Base-by-base conservation (phyloP, 2,329 filamentous ascomycete species). In the Neonectria coccinea region DNA sequence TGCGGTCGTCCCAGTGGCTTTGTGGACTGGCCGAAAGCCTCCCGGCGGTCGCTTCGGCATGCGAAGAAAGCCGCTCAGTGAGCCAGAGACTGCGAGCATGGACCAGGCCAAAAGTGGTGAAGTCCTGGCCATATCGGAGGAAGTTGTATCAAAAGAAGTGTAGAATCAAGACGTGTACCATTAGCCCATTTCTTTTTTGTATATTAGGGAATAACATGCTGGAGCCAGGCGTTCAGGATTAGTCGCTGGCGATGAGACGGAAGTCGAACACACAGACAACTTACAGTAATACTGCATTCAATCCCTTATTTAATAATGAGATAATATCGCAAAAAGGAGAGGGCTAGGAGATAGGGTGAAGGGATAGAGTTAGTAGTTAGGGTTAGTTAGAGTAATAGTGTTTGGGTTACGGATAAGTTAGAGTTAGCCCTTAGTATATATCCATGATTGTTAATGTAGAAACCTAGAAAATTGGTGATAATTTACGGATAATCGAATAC, bases 21-120 rank as follows among this genome's bases (percentile, higher is more conserved):
- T 65, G 25, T 65, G 52, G n/a, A 50, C 64, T 2, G 58, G 64
- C 22, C 9, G 29, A 12, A 68, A 68, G 41, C 6, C 18, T n/a
- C 39, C 44, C n/a, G 29, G 39, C 2, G 65, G 65, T 20, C 62
- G 58, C 4, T 20, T 50, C 14, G 47, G 61, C 16, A 55, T 59
- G 53, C 25, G 53, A 44, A 47, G 36, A 31, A 59, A 51, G 36
- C 14, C 20, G 10, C 18, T 16, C 3, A 8, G 41, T 56, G 39
- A 47, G n/a, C n/a, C 48, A 33, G 27, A 51, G 29, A 18, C 29
- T 2, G 11, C 7, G 2, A 33, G 3, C n/a, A 33, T 12, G 10
- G 48, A 51, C 14, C n/a, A 33, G 48, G 16, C 29, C 5, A 8
- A 11, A 8, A 20, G n/a, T 33, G 16, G n/a, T 2, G 27, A 31